phyloP scores from a whole-genome alignment of 1,139 yeast species.

The Ogataea hybrid region DNA sequence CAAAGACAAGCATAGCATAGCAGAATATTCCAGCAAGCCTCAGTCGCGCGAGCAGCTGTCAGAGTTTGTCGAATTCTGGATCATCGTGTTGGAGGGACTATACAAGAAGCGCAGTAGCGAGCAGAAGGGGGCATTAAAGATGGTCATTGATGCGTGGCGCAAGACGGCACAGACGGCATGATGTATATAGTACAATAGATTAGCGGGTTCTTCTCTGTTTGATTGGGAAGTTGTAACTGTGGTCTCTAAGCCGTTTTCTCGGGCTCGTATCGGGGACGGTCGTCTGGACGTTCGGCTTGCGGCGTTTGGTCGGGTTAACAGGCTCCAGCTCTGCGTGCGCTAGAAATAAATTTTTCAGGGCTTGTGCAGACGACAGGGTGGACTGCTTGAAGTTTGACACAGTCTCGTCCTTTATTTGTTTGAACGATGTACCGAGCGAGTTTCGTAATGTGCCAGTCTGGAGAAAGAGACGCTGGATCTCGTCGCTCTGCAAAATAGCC shows the following conservation, averaged over 20 bases:
- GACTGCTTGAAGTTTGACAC: neutral
- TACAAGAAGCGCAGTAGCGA: slow-evolving; percentile 40
- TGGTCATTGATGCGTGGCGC: slow-evolving; percentile 39
- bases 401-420: slow-evolving; percentile 1
- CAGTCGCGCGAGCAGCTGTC: slow-evolving; percentile 30
- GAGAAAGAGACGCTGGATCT: slow-evolving; percentile 16
- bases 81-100: slow-evolving; percentile 39
- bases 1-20: slow-evolving; percentile 28
- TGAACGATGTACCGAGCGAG: slow-evolving; percentile 10
- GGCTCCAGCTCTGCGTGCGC: neutral
- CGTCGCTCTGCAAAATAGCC: slow-evolving; percentile 17
- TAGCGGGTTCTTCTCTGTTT: slow-evolving; percentile 9
- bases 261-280: slow-evolving; percentile 4
- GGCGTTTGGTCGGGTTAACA: neutral
- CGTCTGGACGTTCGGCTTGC: neutral
- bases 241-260: slow-evolving; percentile 6
- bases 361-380: neutral
- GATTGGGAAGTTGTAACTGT: slow-evolving; percentile 5
- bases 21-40: slow-evolving; percentile 36
- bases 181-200: neutral
- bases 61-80: slow-evolving; percentile 54
- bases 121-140: slow-evolving; percentile 41
- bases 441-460: slow-evolving; percentile 10
- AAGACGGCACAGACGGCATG: neutral
- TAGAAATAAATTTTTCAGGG: slow-evolving; percentile 2